Base-by-base conservation (phyloP, 805 yeast genomes). In the Candida maesae region DNA sequence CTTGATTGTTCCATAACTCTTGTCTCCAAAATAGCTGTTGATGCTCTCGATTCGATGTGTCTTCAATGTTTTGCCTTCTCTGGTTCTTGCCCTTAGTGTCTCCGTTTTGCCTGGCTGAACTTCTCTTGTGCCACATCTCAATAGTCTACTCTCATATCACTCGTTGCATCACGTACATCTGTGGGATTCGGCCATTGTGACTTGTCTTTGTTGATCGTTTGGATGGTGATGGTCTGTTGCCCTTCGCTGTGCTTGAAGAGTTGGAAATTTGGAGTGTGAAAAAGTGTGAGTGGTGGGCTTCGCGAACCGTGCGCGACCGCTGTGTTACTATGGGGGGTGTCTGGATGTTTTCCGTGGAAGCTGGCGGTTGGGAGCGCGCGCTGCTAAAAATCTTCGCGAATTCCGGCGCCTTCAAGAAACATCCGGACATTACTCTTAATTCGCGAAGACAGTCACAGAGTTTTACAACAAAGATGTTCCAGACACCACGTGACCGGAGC, bases 151-250 rank as follows among this genome's bases (percentile, higher is more conserved):
- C n/a, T 20, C 18, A 5, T 16, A 12, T 38, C 17, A 31, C 26
- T 35, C 27, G 35, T 50, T 18, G 23, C n/a, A n/a, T 43, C 59
- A 85, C 95, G 74, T 87, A 86, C 95, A 84, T 88, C 96, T 87
- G 78, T 87, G 95, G 70, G 95, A 83, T 80, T 86, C 95, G 78
- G 95, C 89, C 95, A 87, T 87, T 74, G 48, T 55, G 51, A 44
- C 50, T 44, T 42, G 38, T 38, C 38, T 41, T 27, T 31, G 20
- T 39, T 48, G 47, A 46, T 42, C 32, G 52, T 46, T 41, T 37
- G 35, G 40, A 36, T 18, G 23, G 24, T 24, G 25, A 25, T 16
- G 20, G 18, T 9, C 16, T 14, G 19, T 14, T 12, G 23, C 31
- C 33, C 31, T 32, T 17, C 23, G 18, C 35, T 21, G 35, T 30